Base-by-base conservation (phyloP, 345 rosid genomes). In the Lepidium sativum region DNA sequence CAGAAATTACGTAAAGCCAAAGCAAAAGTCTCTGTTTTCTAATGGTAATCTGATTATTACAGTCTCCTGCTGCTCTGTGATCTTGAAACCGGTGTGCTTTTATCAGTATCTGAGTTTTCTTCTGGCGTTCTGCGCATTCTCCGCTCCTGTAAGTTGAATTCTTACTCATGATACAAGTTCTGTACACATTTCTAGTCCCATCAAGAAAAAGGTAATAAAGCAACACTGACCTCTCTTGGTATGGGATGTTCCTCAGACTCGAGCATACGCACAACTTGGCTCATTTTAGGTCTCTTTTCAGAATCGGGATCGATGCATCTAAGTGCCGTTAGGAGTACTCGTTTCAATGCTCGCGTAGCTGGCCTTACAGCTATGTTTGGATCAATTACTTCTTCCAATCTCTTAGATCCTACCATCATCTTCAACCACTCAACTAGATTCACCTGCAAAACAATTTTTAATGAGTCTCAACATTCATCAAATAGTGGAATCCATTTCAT, bases 341-440 rank as follows among this genome's bases (percentile, higher is more conserved):
- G 86, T 65, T 95, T 95, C 57, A 95, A 66, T 62, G 89, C 86
- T 64, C 96, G 71, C 11, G 96, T 91, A 10, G 96, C 72, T 62
- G 97, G 99, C 77, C 70, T 82, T 9, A 65, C 83, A 51, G 85
- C 96, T 4, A 94, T 88, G 66, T 82, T 85, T 33, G 95, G 96
- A 72, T 94, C 99, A 20, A 86, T 77, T 15, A 91, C 96, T 79
- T 91, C 96, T 58, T 94, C 96, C 3, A 97, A 69, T 38, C 87
- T 83, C 81, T 92, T 80, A 65, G 58, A 67, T 58, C 95, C 97
- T 3, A 94, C 97, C 97, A 94, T 91, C 95, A 91, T 86, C 75
- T 94, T 94, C 67, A 91, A 79, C 99, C 99, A 94, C 71, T 94
- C 97, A 4, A 94, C 96, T 45, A 94, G 74, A 82, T 94, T 91